Percentiles rank a stretch among this genome's conserved stretches.
phyloP scores from a whole-genome alignment of 139 green algal genomes.

The Closterium sp. region DNA sequence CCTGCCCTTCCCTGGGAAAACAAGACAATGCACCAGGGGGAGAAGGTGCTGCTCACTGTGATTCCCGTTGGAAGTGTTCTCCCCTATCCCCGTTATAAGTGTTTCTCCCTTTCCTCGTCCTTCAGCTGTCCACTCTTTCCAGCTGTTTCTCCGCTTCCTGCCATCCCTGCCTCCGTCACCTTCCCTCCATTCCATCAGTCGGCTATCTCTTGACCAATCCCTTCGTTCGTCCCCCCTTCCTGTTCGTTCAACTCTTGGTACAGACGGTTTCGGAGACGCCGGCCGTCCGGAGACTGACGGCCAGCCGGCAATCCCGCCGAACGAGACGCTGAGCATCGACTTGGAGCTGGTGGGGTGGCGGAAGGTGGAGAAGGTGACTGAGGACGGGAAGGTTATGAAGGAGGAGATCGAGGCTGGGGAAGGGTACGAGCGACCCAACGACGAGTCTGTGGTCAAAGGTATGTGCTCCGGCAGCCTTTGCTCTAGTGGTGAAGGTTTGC shows the following conservation, averaged over 20 bases:
- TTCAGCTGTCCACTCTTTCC: no score
- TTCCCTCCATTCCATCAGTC: no score
- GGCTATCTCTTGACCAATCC: no score
- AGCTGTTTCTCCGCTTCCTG: no score
- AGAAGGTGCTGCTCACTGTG: conserved; percentile 77
- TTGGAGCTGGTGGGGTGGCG: conserved; percentile 76
- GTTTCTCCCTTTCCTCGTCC: no score
- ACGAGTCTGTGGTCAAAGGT: conserved; percentile 67
- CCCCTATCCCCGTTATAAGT: no score
- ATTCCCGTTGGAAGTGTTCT: no score
- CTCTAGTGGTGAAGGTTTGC: background rate
- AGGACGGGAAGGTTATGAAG: conserved; percentile 76
- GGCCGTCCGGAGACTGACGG: conserved; percentile 47
- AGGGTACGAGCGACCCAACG: conserved; percentile 77
- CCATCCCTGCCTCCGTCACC: no score
- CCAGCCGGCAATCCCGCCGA: conserved; percentile 53
- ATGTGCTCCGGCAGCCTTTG: no score
- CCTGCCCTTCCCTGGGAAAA: conserved; percentile 75
- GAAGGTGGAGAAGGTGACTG: conserved; percentile 69
- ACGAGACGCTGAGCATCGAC: conserved; percentile 67
- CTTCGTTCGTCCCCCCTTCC: no score
- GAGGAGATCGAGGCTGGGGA: conserved; percentile 72
- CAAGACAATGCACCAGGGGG: conserved; percentile 83
- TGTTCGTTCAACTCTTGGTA: no score
- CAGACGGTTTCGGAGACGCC: conserved; percentile 67